A percentile compares a stretch with the other conserved stretches of the same genome.
Conservation (phyloP, 331 rosid genomes). For the Cydonia oblonga region DNA sequence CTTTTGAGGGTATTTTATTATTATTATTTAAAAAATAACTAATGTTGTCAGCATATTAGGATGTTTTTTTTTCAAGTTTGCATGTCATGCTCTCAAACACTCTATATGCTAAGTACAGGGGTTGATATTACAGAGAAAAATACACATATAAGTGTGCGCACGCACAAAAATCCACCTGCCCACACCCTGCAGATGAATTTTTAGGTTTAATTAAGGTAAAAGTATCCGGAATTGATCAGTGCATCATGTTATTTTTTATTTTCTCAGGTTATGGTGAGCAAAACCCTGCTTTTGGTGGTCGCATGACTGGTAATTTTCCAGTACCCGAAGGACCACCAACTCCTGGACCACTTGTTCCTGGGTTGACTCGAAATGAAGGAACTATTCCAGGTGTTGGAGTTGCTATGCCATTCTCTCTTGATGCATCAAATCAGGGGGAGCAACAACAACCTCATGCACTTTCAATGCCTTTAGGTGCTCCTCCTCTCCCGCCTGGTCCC, state of each 20-base stretch:
- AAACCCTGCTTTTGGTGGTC: conserved; percentile 58
- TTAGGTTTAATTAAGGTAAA: conserved; percentile 15
- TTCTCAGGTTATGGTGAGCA: conserved; percentile 76
- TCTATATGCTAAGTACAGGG: not conserved
- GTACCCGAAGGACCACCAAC: conserved; percentile 76
- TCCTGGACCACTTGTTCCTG: conserved; percentile 85
- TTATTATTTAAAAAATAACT: not conserved
- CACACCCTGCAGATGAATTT: not conserved
- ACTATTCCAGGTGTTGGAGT: conserved; percentile 95
- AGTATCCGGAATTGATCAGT: conserved; percentile 3
- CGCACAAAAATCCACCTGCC: not conserved
- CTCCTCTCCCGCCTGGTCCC: conserved; percentile 99
- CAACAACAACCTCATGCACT: conserved; percentile 68
- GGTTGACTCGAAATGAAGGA: conserved; percentile 85
- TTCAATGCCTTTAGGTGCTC: conserved; percentile 68
- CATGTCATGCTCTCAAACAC: not conserved
- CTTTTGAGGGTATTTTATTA: not conserved
- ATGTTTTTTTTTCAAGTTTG: not conserved
- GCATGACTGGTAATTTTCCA: conserved; percentile 52
- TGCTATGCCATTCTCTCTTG: conserved; percentile 89
- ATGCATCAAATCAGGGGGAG: conserved; percentile 59
- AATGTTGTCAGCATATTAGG: not conserved
- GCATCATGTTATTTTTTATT: conserved; percentile 3
- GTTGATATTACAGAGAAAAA: not conserved
- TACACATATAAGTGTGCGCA: not conserved